Percentiles rank a stretch among this genome's conserved stretches.
phyloP scores from a whole-genome alignment of 2,329 filamentous ascomycete species.

The Aspergillus quadrilineatus region DNA sequence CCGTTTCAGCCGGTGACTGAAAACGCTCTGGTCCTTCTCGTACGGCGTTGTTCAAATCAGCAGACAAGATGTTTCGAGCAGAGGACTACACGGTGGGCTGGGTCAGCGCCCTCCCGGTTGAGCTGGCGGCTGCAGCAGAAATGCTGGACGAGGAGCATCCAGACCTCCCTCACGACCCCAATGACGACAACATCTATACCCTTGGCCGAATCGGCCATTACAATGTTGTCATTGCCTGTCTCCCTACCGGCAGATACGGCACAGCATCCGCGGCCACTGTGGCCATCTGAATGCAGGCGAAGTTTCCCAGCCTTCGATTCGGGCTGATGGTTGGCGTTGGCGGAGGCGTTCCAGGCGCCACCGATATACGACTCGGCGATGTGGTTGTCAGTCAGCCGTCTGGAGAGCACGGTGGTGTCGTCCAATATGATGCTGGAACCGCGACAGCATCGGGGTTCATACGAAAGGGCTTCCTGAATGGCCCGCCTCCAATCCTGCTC shows the following conservation, averaged over 20 bases:
- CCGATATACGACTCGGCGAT: constrained; percentile 31
- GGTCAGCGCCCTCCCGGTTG: background rate
- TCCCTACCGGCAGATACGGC: background rate
- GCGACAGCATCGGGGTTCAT: constrained; percentile 12
- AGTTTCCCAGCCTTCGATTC: background rate
- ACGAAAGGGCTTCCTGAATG: constrained; percentile 21
- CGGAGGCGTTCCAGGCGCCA: constrained; percentile 26
- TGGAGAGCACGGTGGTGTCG: constrained; percentile 23
- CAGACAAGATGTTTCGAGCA: background rate
- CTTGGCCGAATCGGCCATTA: background rate
- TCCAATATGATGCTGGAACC: constrained; percentile 33
- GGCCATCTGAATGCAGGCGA: background rate
- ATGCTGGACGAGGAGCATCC: constrained; percentile 1
- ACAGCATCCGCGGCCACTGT: background rate
- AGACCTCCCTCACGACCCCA: background rate
- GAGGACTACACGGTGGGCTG: constrained; percentile 2
- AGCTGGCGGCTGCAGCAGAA: background rate
- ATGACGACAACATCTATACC: background rate
- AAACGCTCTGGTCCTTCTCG: no score
- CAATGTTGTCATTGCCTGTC: background rate
- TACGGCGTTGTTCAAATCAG: no score
- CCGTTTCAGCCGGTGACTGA: no score
- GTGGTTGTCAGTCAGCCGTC: constrained; percentile 29
- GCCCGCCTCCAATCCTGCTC: constrained; percentile 15
- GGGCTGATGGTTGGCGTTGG: constrained; percentile 19